phyloP scores from a whole-genome alignment of 352 stramenopile genomes.

The Pythium phragmiticola region DNA sequence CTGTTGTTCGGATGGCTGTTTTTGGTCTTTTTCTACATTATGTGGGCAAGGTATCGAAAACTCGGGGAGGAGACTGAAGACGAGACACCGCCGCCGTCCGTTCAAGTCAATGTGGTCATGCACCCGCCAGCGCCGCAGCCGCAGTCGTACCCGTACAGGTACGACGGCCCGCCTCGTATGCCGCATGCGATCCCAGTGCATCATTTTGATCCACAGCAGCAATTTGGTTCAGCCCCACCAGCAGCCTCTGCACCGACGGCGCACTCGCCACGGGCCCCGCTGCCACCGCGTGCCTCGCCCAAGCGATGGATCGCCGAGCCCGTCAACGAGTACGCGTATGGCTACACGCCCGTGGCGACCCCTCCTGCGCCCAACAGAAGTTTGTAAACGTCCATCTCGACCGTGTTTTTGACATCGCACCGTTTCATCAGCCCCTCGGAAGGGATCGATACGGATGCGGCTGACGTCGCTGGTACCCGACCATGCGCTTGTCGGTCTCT shows the following conservation, averaged over 20 bases:
- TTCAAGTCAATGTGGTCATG: slow-evolving; percentile 1
- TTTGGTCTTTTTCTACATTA: neutral
- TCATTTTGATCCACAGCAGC: too few species aligned
- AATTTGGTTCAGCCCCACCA: neutral
- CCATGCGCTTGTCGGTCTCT: too few species aligned
- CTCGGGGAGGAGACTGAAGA: neutral
- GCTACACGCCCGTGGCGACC: slow-evolving; percentile 5
- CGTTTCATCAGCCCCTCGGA: too few species aligned
- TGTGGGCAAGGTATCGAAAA: neutral
- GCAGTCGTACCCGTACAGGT: neutral
- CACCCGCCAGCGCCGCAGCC: neutral
- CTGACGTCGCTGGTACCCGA: too few species aligned
- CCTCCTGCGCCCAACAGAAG: neutral
- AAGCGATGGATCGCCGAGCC: neutral
- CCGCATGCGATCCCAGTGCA: too few species aligned
- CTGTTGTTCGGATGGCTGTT: neutral
- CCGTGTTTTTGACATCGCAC: neutral
- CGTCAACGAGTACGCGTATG: slow-evolving; percentile 10
- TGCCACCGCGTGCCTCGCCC: neutral
- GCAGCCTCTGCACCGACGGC: neutral
- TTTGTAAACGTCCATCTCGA: neutral
- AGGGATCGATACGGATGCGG: too few species aligned
- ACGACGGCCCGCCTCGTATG: neutral
- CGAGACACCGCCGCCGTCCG: neutral
- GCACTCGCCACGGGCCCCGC: neutral